Base-by-base conservation (phyloP, 2,329 filamentous ascomycete genomes). In the Calycina marina region DNA sequence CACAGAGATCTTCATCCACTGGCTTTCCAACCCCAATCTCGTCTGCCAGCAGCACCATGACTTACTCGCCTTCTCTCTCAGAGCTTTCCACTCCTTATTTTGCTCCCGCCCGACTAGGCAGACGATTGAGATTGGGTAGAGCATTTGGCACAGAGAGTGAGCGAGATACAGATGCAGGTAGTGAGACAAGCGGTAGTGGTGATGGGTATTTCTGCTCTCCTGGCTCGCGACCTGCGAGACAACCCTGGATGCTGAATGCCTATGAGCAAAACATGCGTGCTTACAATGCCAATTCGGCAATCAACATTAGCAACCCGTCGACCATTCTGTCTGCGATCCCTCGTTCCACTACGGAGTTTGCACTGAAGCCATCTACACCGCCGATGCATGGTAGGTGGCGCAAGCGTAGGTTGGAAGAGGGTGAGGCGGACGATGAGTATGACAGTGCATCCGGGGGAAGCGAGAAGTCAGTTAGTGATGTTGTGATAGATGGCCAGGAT, bases 311-410 rank as follows among this genome's bases (percentile, higher is more conserved):
- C 4, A 60, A 57, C 35, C 61, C 60, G 4, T 55, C 57, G 44
- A n/a, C n/a, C n/a, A n/a, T n/a, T n/a, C 52, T 64, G 5, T 63
- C 57, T 37, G 60, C 60, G 9, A 56, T 64, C 17, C 61, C 62
- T 4, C 53, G 60, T 13, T 56, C 56, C 13, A 40, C 39, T 1
- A 40, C 42, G 5, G 15, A 41, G 16, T 18, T 22, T 5, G 36
- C 39, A 10, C 25, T 39, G n/a, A 32, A 36, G 20, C 20, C n/a
- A n/a, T 22, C 8, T n/a, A 22, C 8, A 22, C n/a, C 20, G 8
- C 20, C 20, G 5, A 36, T 43, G 43, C 26, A 29, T 15, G 30
- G 26, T 18, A 14, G 18, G 20, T 41, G 32, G 39, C 16, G 26
- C 20, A 20, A 11, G 10, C 47, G 49, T 35, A 33, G 42, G 16